Conservation (phyloP, 192 early-diverging fungal species). For the Coemansia furcata region DNA sequence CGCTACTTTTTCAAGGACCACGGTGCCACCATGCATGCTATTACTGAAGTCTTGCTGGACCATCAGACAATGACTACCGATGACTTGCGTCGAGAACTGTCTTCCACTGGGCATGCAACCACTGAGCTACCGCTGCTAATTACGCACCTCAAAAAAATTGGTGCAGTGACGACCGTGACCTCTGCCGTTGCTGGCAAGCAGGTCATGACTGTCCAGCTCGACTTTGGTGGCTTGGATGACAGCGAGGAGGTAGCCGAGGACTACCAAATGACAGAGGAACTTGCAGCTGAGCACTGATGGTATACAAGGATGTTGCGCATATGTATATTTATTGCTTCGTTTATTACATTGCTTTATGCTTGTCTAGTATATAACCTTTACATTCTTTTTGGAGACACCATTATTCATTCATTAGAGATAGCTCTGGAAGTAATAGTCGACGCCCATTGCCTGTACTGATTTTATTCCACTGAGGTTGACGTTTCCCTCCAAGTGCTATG, state of each 20-base stretch:
- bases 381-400: too few species aligned
- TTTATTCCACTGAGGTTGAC: too few species aligned
- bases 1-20: conserved; percentile 52
- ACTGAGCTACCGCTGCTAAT: conserved; percentile 41
- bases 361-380: too few species aligned
- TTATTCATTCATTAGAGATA: too few species aligned
- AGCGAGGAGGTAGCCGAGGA: conserved; percentile 1
- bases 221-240: conserved; percentile 37
- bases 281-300: background rate
- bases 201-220: conserved; percentile 38
- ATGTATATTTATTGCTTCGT: background rate
- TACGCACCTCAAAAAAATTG: conserved; percentile 29
- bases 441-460: too few species aligned
- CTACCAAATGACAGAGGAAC: conserved; percentile 6
- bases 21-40: conserved; percentile 46
- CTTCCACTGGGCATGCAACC: conserved; percentile 33
- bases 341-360: background rate
- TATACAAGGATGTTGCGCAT: background rate
- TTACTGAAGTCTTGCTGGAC: conserved; percentile 40
- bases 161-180: conserved; percentile 33
- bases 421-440: too few species aligned
- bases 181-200: conserved; percentile 30
- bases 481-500: too few species aligned
- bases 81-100: conserved; percentile 36
- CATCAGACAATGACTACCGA: conserved; percentile 44